Evolutionary conservation across 257 asterid genomes (phyloP).

Genomic region (Rubia yunnanensis): DNA sequence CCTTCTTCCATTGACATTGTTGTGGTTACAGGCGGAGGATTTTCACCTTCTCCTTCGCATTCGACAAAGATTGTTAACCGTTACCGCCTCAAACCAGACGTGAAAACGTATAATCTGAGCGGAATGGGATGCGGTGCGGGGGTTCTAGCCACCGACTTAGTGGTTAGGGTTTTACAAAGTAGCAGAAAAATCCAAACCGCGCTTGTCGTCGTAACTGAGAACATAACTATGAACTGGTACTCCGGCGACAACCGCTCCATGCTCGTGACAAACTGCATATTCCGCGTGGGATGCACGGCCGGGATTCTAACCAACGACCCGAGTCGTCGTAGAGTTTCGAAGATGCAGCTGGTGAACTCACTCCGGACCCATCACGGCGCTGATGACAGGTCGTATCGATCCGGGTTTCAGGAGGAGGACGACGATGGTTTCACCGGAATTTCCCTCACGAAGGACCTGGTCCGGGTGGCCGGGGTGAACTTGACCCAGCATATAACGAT

Average conservation of each 20-base stretch:
- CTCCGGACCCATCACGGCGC: conserved; percentile 64
- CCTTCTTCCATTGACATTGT: conserved; percentile 36
- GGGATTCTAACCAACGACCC: conserved; percentile 40
- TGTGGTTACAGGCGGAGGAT: conserved; percentile 47
- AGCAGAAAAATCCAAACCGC: conserved; percentile 35
- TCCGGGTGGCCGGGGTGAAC: conserved; percentile 41
- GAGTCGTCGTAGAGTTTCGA: conserved; percentile 25
- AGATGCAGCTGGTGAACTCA: conserved; percentile 42
- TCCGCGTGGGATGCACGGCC: conserved; percentile 62
- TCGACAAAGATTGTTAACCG: conserved; percentile 41
- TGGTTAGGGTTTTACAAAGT: conserved; percentile 43
- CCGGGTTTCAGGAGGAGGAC: conserved; percentile 63
- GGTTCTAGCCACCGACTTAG: conserved; percentile 41
- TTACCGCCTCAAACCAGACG: conserved; percentile 42
- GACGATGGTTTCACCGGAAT: conserved; percentile 42
- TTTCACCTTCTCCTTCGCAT: conserved; percentile 55
- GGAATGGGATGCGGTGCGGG: conserved; percentile 82
- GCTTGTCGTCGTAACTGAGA: conserved; percentile 51
- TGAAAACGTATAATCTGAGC: conserved; percentile 51
- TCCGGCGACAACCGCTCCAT: conserved; percentile 48
- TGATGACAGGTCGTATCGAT: conserved; percentile 39
- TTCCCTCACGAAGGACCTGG: conserved; percentile 44
- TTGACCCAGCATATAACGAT: conserved; percentile 36
- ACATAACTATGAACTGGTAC: conserved; percentile 57
- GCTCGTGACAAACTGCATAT: conserved; percentile 61